Percentiles rank a stretch among this genome's conserved stretches.
Evolutionary conservation across 2,329 filamentous ascomycete species (phyloP).

Genomic region (Bipolaris oryzae): DNA sequence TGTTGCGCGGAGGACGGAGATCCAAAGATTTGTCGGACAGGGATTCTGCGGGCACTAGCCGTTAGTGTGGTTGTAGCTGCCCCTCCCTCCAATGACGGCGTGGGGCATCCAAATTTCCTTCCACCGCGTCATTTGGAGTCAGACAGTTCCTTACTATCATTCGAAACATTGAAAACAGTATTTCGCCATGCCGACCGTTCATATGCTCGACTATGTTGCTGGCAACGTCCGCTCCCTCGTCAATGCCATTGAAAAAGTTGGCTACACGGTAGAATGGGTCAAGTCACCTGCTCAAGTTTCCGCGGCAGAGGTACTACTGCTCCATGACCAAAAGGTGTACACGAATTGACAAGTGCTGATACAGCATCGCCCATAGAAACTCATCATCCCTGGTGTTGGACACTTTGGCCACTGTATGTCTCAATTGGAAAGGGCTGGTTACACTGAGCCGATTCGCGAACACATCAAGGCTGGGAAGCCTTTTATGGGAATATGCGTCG

Average conservation of each 20-base stretch:
- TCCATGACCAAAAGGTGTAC: constrained; percentile 8
- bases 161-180: neutral
- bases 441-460: constrained; percentile 77
- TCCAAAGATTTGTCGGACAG: constrained; percentile 22
- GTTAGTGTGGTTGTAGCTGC: constrained; percentile 16
- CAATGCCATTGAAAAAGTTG: constrained; percentile 96
- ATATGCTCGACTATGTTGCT: constrained; percentile 88
- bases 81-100: constrained; percentile 19
- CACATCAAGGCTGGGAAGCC: constrained; percentile 93
- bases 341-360: constrained; percentile 46
- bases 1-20: constrained; percentile 18
- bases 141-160: neutral
- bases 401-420: constrained; percentile 96
- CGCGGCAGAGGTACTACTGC: constrained; percentile 73
- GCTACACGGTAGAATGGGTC: constrained; percentile 93
- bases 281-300: constrained; percentile 81
- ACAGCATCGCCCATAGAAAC: constrained; percentile 64
- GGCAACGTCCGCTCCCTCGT: constrained; percentile 95
- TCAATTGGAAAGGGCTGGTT: constrained; percentile 81
- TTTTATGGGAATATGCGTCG: constrained; percentile 98
- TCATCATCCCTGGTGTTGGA: constrained; percentile 94
- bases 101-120: constrained; percentile 19
- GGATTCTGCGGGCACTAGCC: constrained; percentile 16
- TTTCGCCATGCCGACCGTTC: constrained; percentile 72
- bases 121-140: constrained; percentile 5